Base-by-base conservation (phyloP, 208 protist species). In the Acanthamoeba healyi region DNA sequence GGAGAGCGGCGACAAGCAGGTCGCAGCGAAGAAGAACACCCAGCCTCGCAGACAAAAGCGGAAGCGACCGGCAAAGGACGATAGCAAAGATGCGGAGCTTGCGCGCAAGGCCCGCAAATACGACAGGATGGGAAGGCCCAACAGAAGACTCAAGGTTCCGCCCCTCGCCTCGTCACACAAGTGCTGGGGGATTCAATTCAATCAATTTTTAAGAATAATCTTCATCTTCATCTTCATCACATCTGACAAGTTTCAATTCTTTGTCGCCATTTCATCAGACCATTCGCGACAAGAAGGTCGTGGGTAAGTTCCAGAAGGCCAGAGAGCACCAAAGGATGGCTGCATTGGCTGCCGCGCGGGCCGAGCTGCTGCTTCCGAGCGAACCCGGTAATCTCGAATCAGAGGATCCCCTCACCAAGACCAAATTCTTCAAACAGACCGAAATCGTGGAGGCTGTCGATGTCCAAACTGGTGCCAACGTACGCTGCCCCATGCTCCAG, bases 371-470 rank as follows among this genome's bases (percentile, higher is more conserved):
- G 81, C 91, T 96, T 15, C 86, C 92, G 22, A 67, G 87, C 32
- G 94, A 97, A 34, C 24, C 67, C 29, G 96, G 97, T 70, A 96
- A 91, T 87, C 92, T 98, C 15, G 96, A 97, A 51, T 88, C 97
- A 24, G 97, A 98, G 29, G 86, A 92, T 74, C 86, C 86, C 7
- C 67, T 67, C 14, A 12, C 65, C 97, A 97, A 56, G 98, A 99
- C 95, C 97, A 98, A 29, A 98, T 98, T 98, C 46, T 98, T 99
- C 70, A 98, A 95, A 19, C 99, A 99, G 96, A 87, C 94, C 4
- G 97, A 98, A 72, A 99, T 99, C 63, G 94, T 96, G 0, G 94
- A 95, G 26, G 94, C 94, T 42, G 98, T 99, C 1, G 98, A 99
- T 94, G 81, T 99, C 58, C 98, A 99, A 94, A 98, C 98, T 26